Conservation (phyloP, 257 asterid genomes). For the Solanum ahanhuiri region DNA sequence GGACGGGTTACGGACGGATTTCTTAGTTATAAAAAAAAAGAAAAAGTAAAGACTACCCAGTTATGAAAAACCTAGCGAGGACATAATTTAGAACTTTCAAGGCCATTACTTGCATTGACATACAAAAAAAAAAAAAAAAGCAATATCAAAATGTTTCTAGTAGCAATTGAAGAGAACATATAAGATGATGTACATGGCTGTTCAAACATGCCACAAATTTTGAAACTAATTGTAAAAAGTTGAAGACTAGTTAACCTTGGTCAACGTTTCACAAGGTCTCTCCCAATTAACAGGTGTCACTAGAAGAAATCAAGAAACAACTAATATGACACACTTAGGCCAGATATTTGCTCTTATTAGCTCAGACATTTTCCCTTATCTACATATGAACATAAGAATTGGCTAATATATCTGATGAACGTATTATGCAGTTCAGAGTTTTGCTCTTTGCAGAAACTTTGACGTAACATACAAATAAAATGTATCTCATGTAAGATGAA, state of each 20-base stretch:
- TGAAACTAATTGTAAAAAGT: not conserved
- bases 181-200: not conserved
- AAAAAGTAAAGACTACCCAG: not conserved
- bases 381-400: not conserved
- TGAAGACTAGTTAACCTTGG: not conserved
- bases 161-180: not conserved
- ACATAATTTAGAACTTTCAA: not conserved
- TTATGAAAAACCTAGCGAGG: not conserved
- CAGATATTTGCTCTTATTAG: not conserved
- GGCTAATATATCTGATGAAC: not conserved
- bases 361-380: not conserved
- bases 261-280: not conserved
- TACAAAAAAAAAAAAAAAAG: not conserved
- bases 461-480: not conserved
- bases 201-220: not conserved
- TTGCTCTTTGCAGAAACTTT: not conserved
- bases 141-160: not conserved
- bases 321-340: not conserved
- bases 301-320: not conserved
- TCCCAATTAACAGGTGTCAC: not conserved
- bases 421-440: not conserved
- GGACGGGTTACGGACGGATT: no score
- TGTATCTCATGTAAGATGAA: not conserved
- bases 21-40: no score
- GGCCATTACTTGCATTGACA: not conserved